Percentiles rank a stretch among this genome's conserved stretches.
phyloP scores from a whole-genome alignment of 768 basidiomycete species.

The Chalciporus pseudorubinellus region DNA sequence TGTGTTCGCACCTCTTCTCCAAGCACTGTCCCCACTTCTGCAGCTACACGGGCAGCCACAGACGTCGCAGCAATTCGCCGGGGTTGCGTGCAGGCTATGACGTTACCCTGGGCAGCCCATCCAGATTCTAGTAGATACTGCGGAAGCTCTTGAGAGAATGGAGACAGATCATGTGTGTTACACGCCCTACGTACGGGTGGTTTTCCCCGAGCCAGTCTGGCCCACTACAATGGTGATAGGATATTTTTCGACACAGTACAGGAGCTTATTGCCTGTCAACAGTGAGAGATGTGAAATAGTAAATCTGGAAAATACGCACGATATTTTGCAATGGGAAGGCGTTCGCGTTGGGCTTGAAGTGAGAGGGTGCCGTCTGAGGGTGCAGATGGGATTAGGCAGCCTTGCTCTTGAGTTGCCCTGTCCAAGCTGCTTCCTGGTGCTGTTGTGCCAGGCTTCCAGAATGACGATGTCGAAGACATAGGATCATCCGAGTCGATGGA shows the following conservation, averaged over 20 bases:
- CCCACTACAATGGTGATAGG: constrained; percentile 88
- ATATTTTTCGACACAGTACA: constrained; percentile 82
- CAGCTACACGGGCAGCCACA: constrained; percentile 85
- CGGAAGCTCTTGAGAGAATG: constrained; percentile 68
- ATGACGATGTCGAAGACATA: constrained; percentile 57
- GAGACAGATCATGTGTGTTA: constrained; percentile 1
- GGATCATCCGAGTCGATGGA: not conserved
- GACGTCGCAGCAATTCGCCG: constrained; percentile 93
- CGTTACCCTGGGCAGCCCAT: constrained; percentile 81
- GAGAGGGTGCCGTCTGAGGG: constrained; percentile 53
- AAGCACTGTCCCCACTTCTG: constrained; percentile 85
- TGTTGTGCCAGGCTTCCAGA: constrained; percentile 88
- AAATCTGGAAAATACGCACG: constrained; percentile 42
- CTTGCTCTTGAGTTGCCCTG: constrained; percentile 75
- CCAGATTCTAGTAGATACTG: constrained; percentile 93
- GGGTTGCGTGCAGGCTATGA: constrained; percentile 93
- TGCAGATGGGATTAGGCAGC: constrained; percentile 64
- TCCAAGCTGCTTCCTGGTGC: constrained; percentile 88
- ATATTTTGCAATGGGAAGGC: constrained; percentile 89
- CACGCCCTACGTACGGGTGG: constrained; percentile 69
- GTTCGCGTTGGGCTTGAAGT: constrained; percentile 73
- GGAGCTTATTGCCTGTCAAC: constrained; percentile 63
- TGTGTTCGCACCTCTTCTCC: constrained; percentile 72
- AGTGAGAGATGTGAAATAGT: not conserved
- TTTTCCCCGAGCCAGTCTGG: constrained; percentile 97